Evolutionary conservation across 1,284 basidiomycete genomes (phyloP).

Genomic region (Leccinum insigne): DNA sequence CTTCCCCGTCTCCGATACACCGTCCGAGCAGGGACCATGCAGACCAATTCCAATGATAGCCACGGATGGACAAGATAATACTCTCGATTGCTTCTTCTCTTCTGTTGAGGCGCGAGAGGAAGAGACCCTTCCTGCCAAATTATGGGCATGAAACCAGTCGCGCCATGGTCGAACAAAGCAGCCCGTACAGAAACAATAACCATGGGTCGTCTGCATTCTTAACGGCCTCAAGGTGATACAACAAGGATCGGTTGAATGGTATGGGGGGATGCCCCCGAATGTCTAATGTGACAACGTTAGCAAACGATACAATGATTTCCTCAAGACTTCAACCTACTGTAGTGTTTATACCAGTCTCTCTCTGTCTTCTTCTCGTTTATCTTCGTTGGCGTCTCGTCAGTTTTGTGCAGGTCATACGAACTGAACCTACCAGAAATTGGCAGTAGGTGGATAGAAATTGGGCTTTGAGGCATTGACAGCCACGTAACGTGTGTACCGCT

Average conservation of each 20-base stretch:
- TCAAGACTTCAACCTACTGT: conserved; percentile 48
- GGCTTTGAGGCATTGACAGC: conserved; percentile 69
- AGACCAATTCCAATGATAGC: conserved; percentile 96
- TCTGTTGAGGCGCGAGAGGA: conserved; percentile 76
- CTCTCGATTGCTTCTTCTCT: conserved; percentile 88
- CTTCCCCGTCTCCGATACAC: conserved; percentile 87
- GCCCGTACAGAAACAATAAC: conserved; percentile 74
- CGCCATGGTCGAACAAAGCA: conserved; percentile 5
- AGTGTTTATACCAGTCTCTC: conserved; percentile 71
- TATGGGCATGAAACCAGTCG: conserved; percentile 6
- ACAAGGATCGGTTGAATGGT: conserved; percentile 65
- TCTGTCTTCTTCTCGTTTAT: conserved; percentile 67
- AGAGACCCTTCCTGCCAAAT: conserved; percentile 67
- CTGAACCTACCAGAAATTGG: conserved; percentile 74
- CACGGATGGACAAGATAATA: conserved; percentile 74
- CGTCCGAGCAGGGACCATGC: conserved; percentile 84
- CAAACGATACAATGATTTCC: background rate
- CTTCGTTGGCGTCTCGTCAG: conserved; percentile 34
- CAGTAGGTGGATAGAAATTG: conserved; percentile 82
- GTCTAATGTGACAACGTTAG: conserved; percentile 42
- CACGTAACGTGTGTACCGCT: conserved; percentile 63
- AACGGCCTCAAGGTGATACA: conserved; percentile 61
- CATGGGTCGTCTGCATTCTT: conserved; percentile 73
- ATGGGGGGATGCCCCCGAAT: conserved; percentile 72
- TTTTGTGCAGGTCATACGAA: background rate